A percentile compares a stretch with the other conserved stretches of the same genome.
These are phyloP conservation scores for Curvularia eragrostidis DNA, from an alignment of 2,329 filamentous ascomycete genomes.

Conservation along the genomic window DNA sequence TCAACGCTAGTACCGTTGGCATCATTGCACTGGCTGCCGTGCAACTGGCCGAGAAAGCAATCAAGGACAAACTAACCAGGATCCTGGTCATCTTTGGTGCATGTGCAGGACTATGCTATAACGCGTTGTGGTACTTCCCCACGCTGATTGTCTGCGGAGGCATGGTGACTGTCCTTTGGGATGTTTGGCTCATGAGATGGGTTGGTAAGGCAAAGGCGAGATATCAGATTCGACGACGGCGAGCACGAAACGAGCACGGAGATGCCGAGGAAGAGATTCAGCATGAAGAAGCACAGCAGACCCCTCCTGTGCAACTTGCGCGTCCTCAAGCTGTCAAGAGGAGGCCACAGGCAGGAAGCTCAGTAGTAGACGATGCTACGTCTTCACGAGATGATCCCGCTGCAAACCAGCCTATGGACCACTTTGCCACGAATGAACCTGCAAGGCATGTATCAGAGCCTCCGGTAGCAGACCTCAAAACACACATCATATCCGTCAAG, in stretches of 20 bases:
- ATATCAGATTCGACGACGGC: constrained; percentile 27
- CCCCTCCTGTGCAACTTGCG: background rate
- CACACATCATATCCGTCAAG: constrained; percentile 48
- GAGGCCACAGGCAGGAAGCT: constrained; percentile 26
- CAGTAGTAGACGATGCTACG: constrained; percentile 5
- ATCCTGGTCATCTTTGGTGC: constrained; percentile 69
- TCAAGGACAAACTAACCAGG: constrained; percentile 68
- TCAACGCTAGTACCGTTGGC: constrained; percentile 76
- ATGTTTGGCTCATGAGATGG: constrained; percentile 59
- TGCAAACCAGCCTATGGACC: constrained; percentile 30
- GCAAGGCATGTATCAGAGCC: background rate
- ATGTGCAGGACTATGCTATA: constrained; percentile 72
- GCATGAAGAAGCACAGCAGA: background rate
- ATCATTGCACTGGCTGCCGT: constrained; percentile 74
- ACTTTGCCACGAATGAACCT: background rate
- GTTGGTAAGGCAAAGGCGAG: constrained; percentile 40
- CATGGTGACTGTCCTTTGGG: constrained; percentile 61
- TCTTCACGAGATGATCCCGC: constrained; percentile 26
- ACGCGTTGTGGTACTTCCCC: constrained; percentile 77
- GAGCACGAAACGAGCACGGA: constrained; percentile 21
- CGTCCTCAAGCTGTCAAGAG: constrained; percentile 21
- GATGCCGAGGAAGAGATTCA: constrained; percentile 29
- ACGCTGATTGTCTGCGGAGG: constrained; percentile 66
- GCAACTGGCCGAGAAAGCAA: constrained; percentile 70
- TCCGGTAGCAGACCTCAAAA: constrained; percentile 28